phyloP scores from a whole-genome alignment of 2,329 filamentous ascomycete species.

The Paracoccidioides brasiliensis region DNA sequence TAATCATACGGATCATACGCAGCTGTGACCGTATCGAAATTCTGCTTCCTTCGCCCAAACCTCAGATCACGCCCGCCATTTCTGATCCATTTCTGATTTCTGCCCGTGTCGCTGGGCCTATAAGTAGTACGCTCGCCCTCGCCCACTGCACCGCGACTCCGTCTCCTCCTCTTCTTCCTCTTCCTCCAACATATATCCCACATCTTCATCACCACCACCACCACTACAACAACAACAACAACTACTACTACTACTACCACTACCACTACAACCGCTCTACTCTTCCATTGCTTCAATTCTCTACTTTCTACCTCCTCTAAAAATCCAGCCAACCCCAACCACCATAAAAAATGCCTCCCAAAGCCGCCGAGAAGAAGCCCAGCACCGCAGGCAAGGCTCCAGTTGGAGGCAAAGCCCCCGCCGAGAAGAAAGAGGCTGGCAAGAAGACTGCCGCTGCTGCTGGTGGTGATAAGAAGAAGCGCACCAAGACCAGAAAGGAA shows the following conservation, averaged over 20 bases:
- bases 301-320: slow-evolving; percentile 14
- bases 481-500: slow-evolving; percentile 99
- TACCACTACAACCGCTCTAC: too few species aligned
- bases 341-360: slow-evolving; percentile 66
- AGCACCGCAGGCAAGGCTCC: slow-evolving; percentile 83
- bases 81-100: slow-evolving; percentile 15
- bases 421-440: slow-evolving; percentile 99
- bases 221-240: slow-evolving; percentile 1
- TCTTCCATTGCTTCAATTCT: slow-evolving; percentile 9
- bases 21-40: slow-evolving; percentile 33
- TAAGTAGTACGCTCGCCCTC: slow-evolving; percentile 35
- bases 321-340: slow-evolving; percentile 13
- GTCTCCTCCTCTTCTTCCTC: slow-evolving; percentile 18
- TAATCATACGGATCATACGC: slow-evolving; percentile 38
- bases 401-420: slow-evolving; percentile 58
- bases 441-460: slow-evolving; percentile 88
- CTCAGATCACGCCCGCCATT: slow-evolving; percentile 33
- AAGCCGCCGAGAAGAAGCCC: slow-evolving; percentile 97
- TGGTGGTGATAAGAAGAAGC: slow-evolving; percentile 99
- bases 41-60: slow-evolving; percentile 29
- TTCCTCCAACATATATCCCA: slow-evolving; percentile 17
- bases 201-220: slow-evolving; percentile 9
- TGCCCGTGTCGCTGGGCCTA: slow-evolving; percentile 15
- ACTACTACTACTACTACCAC: neutral
- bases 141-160: slow-evolving; percentile 22